Conservation (phyloP, 768 basidiomycete genomes). For the Macrocybe gigantea region DNA sequence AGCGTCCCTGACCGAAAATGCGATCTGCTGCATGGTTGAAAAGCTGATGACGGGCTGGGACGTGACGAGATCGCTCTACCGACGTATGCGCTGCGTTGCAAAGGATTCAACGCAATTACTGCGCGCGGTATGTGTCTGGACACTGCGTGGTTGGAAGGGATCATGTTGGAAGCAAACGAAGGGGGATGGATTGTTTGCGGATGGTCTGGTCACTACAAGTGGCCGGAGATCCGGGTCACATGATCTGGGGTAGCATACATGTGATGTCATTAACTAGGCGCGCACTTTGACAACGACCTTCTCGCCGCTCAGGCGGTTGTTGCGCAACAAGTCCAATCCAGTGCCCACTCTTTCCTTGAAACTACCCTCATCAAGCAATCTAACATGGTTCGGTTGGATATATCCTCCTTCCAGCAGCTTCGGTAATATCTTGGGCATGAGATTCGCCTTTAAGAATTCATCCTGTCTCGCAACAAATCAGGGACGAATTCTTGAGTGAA, state of each 20-base stretch:
- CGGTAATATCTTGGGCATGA: conserved; percentile 43
- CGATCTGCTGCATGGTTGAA: too few relatives aligned
- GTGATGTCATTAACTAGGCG: conserved; percentile 2
- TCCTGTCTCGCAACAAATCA: conserved; percentile 22
- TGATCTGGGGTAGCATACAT: conserved; percentile 9
- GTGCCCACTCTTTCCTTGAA: conserved; percentile 33
- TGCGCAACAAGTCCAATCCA: conserved; percentile 40
- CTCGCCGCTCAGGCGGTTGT: conserved; percentile 44
- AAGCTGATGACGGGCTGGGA: too few relatives aligned
- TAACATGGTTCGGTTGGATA: conserved; percentile 35
- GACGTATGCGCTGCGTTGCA: too few relatives aligned
- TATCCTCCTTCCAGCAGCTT: conserved; percentile 28
- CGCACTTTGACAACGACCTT: conserved; percentile 39
- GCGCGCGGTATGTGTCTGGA: too few relatives aligned
- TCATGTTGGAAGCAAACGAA: not conserved
- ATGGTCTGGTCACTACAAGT: not conserved
- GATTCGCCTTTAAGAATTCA: conserved; percentile 30
- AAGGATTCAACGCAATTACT: too few relatives aligned
- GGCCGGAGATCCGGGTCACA: conserved; percentile 11
- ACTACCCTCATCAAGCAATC: conserved; percentile 34
- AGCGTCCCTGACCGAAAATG: too few relatives aligned
- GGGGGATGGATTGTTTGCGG: too few relatives aligned
- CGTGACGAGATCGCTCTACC: too few relatives aligned
- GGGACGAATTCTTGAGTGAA: not conserved
- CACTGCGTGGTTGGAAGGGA: too few relatives aligned